These are phyloP conservation scores for Fagopyrum tataricum DNA, from an alignment of 148 eudicot species.

Conservation along the genomic window DNA sequence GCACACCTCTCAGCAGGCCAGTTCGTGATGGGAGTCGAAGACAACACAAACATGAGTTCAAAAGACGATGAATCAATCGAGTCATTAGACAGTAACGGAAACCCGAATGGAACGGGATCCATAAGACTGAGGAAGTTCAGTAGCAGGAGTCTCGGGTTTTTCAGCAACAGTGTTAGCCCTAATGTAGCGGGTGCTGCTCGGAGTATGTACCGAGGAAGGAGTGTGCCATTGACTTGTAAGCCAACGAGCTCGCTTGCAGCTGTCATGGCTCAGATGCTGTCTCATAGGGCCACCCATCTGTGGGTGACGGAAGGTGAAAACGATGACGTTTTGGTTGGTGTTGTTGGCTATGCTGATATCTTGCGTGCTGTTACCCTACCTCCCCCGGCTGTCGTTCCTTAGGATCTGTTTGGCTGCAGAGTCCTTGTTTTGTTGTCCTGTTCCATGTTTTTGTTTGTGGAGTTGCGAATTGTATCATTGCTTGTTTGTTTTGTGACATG, in stretches of 20 bases:
- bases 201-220: constrained; percentile 88
- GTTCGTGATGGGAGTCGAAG: constrained; percentile 98
- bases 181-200: constrained; percentile 36
- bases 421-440: neutral
- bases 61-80: constrained; percentile 27
- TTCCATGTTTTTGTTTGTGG: neutral
- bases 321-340: constrained; percentile 72
- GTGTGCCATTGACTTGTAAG: constrained; percentile 82
- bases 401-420: neutral
- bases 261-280: constrained; percentile 98
- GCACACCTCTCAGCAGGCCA: constrained; percentile 87
- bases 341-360: constrained; percentile 86
- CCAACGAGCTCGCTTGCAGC: constrained; percentile 82
- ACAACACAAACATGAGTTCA: constrained; percentile 33
- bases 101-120: constrained; percentile 24
- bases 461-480: neutral
- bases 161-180: constrained; percentile 38
- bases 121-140: constrained; percentile 53
- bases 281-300: constrained; percentile 86
- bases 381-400: constrained; percentile 21
- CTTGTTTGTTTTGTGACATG: constrained; percentile 1
- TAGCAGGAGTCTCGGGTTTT: constrained; percentile 76
- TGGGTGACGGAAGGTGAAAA: constrained; percentile 87
- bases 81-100: constrained; percentile 22
- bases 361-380: constrained; percentile 71